A percentile compares a stretch with the other conserved stretches of the same genome.
Conservation (phyloP, 2,329 filamentous ascomycete species). For the Tricladium varicosporioides region DNA sequence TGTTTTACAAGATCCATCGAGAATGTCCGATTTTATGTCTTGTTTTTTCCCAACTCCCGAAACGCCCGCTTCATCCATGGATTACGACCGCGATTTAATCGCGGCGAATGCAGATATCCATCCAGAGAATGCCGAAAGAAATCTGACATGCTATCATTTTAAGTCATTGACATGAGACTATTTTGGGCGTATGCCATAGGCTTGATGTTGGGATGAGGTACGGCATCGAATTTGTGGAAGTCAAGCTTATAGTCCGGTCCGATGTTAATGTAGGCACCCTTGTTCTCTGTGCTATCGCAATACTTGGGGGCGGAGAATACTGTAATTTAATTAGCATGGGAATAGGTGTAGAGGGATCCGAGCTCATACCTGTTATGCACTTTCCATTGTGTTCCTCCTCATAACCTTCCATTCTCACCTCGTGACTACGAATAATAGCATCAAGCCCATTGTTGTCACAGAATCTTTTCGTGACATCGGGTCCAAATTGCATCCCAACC, state of each 20-base stretch:
- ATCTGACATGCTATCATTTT: slow-evolving; percentile 7
- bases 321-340: slow-evolving; percentile 32
- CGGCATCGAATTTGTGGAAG: slow-evolving; percentile 92
- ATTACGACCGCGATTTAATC: not conserved
- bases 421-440: slow-evolving; percentile 94
- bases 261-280: slow-evolving; percentile 97
- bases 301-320: slow-evolving; percentile 98
- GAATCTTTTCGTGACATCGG: slow-evolving; percentile 93
- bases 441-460: slow-evolving; percentile 94
- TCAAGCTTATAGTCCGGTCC: slow-evolving; percentile 86
- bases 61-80: slow-evolving; percentile 15
- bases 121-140: slow-evolving; percentile 8
- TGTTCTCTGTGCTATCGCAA: slow-evolving; percentile 97
- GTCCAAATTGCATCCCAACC: slow-evolving; percentile 94
- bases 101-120: slow-evolving; percentile 6
- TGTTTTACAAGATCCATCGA: not conserved
- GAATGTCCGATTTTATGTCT: slow-evolving; percentile 1
- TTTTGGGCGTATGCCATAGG: slow-evolving; percentile 92
- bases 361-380: slow-evolving; percentile 78
- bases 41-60: slow-evolving; percentile 6
- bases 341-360: not conserved
- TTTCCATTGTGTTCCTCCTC: slow-evolving; percentile 94
- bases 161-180: slow-evolving; percentile 64
- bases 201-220: slow-evolving; percentile 91
- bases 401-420: slow-evolving; percentile 99